Percentiles rank a stretch among this genome's conserved stretches.
Evolutionary conservation across 1,139 yeast genomes (phyloP).

Genomic region (Lodderomyces elongisporus): DNA sequence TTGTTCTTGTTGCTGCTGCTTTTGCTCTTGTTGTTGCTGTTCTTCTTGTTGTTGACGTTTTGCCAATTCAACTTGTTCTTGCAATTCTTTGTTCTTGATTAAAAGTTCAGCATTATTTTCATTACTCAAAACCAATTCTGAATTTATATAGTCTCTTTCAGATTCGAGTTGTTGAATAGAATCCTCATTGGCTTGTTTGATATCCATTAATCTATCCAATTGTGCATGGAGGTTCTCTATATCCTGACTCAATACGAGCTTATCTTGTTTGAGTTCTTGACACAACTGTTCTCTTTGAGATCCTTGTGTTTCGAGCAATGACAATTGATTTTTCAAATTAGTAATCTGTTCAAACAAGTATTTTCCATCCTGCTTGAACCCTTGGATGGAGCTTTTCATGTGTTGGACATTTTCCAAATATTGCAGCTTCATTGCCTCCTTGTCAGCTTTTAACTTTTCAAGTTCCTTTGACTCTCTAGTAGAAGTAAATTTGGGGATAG

Average conservation of each 20-base stretch:
- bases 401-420: slow-evolving; percentile 6
- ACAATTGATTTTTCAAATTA: slow-evolving; percentile 4
- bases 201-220: background rate
- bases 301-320: slow-evolving; percentile 1
- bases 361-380: slow-evolving; percentile 7
- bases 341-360: slow-evolving; percentile 3
- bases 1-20: too few species aligned
- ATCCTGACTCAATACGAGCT: slow-evolving; percentile 1
- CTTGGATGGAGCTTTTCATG: slow-evolving; percentile 8
- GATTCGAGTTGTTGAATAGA: background rate
- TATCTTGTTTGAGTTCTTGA: background rate
- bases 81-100: too few species aligned
- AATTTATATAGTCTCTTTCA: background rate
- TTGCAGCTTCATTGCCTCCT: slow-evolving; percentile 3
- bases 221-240: slow-evolving; percentile 2
- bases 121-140: slow-evolving; percentile 1
- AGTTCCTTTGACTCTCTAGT: background rate
- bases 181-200: background rate
- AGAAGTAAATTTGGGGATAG: slow-evolving; percentile 2
- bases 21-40: too few species aligned
- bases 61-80: too few species aligned
- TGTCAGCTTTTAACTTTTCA: slow-evolving; percentile 3
- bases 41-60: too few species aligned
- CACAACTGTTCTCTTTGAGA: background rate
- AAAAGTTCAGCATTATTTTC: background rate